Conservation (phyloP, 768 basidiomycete genomes). For the Macrolepiota fuliginosa region DNA sequence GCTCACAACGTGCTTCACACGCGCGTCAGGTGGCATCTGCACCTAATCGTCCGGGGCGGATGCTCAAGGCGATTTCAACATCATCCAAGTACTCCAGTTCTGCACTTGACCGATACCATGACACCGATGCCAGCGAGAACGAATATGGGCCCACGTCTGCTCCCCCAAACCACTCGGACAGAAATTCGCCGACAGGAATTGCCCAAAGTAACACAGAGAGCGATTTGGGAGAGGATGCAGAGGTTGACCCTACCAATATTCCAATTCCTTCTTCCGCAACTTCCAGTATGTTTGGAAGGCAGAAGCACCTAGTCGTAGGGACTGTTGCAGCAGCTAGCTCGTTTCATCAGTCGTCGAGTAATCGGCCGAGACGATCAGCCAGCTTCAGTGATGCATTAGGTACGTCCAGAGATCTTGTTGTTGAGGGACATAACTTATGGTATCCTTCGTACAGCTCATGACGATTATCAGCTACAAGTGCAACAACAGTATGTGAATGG, state of each 20-base stretch:
- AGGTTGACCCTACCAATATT: slow-evolving; percentile 24
- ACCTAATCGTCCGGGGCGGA: slow-evolving; percentile 45
- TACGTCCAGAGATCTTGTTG: slow-evolving; percentile 21
- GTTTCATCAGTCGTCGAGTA: slow-evolving; percentile 38
- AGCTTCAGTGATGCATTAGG: slow-evolving; percentile 68
- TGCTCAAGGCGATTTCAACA: slow-evolving; percentile 37
- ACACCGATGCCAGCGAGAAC: slow-evolving; percentile 36
- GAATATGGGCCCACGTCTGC: slow-evolving; percentile 24
- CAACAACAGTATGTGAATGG: slow-evolving; percentile 32
- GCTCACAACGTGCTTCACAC: slow-evolving; percentile 31
- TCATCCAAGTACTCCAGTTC: slow-evolving; percentile 27
- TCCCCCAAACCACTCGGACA: slow-evolving; percentile 16
- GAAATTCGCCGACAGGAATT: slow-evolving; percentile 19
- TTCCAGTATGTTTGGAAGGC: slow-evolving; percentile 19
- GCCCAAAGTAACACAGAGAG: slow-evolving; percentile 28
- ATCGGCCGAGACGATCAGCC: slow-evolving; percentile 72
- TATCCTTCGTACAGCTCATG: slow-evolving; percentile 28
- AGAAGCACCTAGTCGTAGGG: slow-evolving; percentile 18
- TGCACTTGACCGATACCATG: slow-evolving; percentile 49
- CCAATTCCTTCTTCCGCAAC: slow-evolving; percentile 23
- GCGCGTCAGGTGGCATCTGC: slow-evolving; percentile 43
- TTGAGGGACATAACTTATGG: slow-evolving; percentile 1
- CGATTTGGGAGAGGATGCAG: slow-evolving; percentile 26
- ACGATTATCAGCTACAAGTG: slow-evolving; percentile 37
- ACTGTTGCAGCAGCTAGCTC: slow-evolving; percentile 23